Evolutionary conservation across 2,329 filamentous ascomycete genomes (phyloP).

Genomic region (Fusarium ambrosium): DNA sequence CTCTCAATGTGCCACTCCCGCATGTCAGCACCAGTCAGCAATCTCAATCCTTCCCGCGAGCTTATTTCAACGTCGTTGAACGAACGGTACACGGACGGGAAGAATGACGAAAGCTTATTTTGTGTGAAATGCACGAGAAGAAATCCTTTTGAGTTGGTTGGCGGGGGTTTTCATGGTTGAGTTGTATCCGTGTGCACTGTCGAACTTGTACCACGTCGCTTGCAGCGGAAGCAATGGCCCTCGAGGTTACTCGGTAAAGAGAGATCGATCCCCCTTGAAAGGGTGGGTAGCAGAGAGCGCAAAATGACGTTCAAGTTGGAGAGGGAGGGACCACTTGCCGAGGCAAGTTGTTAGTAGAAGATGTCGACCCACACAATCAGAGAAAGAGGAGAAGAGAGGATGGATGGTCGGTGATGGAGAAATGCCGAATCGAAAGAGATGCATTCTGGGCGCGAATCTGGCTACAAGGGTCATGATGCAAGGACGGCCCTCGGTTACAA

Average conservation of each 20-base stretch:
- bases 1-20: constrained; percentile 1
- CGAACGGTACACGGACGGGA: background rate
- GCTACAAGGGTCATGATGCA: constrained; percentile 7
- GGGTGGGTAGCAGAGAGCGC: background rate
- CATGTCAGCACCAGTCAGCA: constrained; percentile 12
- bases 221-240: background rate
- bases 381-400: background rate
- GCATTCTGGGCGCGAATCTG: background rate
- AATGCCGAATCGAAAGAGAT: background rate
- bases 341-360: background rate
- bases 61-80: constrained; percentile 8
- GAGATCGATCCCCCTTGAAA: background rate
- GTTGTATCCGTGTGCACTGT: background rate
- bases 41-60: constrained; percentile 6
- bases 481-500: background rate
- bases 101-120: background rate
- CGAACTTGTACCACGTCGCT: background rate
- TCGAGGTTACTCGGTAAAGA: background rate
- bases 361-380: background rate
- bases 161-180: background rate
- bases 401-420: background rate
- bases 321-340: constrained; percentile 1
- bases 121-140: background rate
- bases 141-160: background rate
- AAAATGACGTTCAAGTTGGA: background rate